A percentile compares a stretch with the other conserved stretches of the same genome.
Conservation (phyloP, 306 rosid species). For the Vigna reflexopilosa region DNA sequence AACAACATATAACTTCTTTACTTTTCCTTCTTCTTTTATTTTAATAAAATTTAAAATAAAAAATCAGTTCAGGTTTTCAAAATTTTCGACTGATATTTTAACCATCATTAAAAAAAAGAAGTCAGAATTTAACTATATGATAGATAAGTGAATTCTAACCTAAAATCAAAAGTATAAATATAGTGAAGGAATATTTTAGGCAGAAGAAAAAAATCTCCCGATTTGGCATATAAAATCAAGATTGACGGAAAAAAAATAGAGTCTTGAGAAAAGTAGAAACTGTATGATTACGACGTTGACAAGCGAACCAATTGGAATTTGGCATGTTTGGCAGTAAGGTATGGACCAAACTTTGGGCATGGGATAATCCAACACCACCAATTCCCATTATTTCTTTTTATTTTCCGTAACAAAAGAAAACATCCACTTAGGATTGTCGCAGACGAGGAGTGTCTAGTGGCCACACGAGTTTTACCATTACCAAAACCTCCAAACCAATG, state of each 20-base stretch:
- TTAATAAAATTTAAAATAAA: no score
- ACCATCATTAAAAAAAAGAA: no score
- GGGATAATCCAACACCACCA: slow-evolving; percentile 9
- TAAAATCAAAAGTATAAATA: no score
- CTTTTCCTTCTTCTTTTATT: no score
- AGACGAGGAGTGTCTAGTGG: slow-evolving; percentile 43
- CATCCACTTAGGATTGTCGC: slow-evolving; percentile 46
- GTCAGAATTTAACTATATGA: no score
- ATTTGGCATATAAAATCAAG: background rate
- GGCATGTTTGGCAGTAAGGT: background rate
- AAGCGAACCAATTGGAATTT: background rate
- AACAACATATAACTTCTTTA: no score
- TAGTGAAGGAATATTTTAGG: no score
- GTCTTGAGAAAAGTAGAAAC: background rate
- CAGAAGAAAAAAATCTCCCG: no score
- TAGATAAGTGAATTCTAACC: no score
- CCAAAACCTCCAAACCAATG: slow-evolving; percentile 39
- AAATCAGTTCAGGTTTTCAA: no score
- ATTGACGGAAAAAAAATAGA: no score
- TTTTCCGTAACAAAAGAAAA: background rate
- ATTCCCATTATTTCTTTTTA: background rate
- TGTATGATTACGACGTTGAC: slow-evolving; percentile 16
- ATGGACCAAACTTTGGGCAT: background rate
- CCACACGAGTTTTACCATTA: slow-evolving; percentile 65
- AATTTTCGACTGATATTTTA: no score